Conservation (phyloP, 768 basidiomycete species). For the Termitomyces titanicus region DNA sequence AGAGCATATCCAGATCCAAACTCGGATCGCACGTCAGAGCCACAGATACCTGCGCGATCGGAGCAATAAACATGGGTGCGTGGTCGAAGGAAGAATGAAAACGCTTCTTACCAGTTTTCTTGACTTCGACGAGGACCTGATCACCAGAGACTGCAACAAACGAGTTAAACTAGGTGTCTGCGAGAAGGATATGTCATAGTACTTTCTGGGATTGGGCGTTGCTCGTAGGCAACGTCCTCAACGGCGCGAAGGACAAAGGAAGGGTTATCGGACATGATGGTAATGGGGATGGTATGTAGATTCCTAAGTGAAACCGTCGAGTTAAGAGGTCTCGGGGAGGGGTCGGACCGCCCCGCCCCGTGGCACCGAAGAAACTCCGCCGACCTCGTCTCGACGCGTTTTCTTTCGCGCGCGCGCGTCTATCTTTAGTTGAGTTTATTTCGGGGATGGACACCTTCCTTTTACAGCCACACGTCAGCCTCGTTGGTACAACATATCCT, state of each 20-base stretch:
- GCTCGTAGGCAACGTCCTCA: constrained; percentile 67
- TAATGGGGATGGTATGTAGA: constrained; percentile 9
- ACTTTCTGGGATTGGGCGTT: constrained; percentile 75
- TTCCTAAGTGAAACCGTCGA: constrained; percentile 3
- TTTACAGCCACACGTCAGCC: constrained; percentile 10
- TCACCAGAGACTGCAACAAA: constrained; percentile 52
- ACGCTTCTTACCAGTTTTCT: constrained; percentile 72
- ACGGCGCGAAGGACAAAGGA: constrained; percentile 76
- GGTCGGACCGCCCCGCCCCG: constrained; percentile 15
- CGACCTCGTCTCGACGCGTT: background rate
- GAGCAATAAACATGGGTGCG: constrained; percentile 1
- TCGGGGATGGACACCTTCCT: constrained; percentile 6
- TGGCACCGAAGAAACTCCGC: no score
- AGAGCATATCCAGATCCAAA: constrained; percentile 7
- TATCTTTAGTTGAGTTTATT: background rate
- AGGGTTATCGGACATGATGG: constrained; percentile 65
- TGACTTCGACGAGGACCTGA: constrained; percentile 86
- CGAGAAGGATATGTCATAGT: constrained; percentile 15
- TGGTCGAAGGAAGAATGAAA: background rate
- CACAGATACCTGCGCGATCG: constrained; percentile 69
- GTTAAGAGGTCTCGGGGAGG: background rate
- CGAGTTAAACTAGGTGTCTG: background rate
- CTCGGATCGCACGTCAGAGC: constrained; percentile 64
- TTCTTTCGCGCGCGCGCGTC: background rate
- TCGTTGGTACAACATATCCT: constrained; percentile 1